Conservation (phyloP, 306 rosid genomes). For the Spatholobus suberectus region DNA sequence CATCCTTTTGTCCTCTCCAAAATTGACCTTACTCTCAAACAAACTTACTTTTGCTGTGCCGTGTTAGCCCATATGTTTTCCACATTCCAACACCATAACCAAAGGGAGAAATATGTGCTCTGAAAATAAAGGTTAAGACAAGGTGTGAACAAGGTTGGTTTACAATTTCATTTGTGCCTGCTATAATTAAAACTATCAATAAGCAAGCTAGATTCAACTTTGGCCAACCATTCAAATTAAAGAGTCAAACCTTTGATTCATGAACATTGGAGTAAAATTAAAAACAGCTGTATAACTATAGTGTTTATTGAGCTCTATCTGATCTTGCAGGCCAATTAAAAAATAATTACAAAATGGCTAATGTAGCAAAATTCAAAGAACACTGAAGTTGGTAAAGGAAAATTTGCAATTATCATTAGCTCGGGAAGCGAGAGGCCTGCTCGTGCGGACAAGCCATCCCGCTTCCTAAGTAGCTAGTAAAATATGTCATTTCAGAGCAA, state of each 20-base stretch:
- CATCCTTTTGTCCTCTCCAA: slow-evolving; percentile 40
- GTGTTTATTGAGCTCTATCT: slow-evolving; percentile 14
- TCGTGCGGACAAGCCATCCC: slow-evolving; percentile 76
- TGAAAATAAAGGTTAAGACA: not conserved
- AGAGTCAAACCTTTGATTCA: slow-evolving; percentile 20
- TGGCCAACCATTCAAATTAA: slow-evolving; percentile 15
- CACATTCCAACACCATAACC: slow-evolving; percentile 38
- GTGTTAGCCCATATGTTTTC: slow-evolving; percentile 41
- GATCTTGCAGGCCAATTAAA: not conserved
- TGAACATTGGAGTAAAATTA: slow-evolving; percentile 26
- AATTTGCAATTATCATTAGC: slow-evolving; percentile 42
- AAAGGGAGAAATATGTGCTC: not conserved
- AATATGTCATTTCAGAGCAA: slow-evolving; percentile 15
- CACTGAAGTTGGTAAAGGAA: slow-evolving; percentile 30
- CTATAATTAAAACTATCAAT: slow-evolving; percentile 12
- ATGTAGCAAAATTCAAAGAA: slow-evolving; percentile 25
- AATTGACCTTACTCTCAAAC: slow-evolving; percentile 43
- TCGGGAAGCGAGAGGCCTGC: slow-evolving; percentile 67
- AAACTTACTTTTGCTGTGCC: slow-evolving; percentile 30
- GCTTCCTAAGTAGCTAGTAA: slow-evolving; percentile 48
- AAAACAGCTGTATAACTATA: not conserved
- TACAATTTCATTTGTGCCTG: not conserved
- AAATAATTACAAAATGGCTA: slow-evolving; percentile 27
- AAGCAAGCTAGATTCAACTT: slow-evolving; percentile 43
- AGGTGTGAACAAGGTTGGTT: too few relatives aligned